phyloP scores from a whole-genome alignment of 2,329 filamentous ascomycete genomes.

The Exophiala xenobiotica region DNA sequence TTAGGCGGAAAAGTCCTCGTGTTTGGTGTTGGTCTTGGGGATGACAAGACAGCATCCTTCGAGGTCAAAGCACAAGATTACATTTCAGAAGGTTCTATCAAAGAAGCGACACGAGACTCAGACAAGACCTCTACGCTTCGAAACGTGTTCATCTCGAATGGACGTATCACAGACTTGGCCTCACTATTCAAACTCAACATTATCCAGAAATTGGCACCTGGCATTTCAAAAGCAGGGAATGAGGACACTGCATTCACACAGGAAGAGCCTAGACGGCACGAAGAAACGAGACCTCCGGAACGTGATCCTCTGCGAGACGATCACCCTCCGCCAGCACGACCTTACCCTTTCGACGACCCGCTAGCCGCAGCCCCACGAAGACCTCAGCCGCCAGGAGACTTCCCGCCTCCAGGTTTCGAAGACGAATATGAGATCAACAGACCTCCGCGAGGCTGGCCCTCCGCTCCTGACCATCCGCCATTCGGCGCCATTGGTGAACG shows the following conservation, averaged over 20 bases:
- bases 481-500: conserved; percentile 70
- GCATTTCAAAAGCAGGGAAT: conserved; percentile 75
- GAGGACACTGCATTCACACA: conserved; percentile 52
- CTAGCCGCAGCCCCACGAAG: conserved; percentile 59
- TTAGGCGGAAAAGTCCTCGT: conserved; percentile 83
- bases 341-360: conserved; percentile 68
- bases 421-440: conserved; percentile 84
- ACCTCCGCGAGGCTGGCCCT: conserved; percentile 54
- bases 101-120: conserved; percentile 43
- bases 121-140: conserved; percentile 39
- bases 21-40: conserved; percentile 72
- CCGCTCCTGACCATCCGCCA: conserved; percentile 35
- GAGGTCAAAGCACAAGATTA: conserved; percentile 75
- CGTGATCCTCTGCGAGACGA: conserved; percentile 54
- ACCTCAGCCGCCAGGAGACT: conserved; percentile 69
- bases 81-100: conserved; percentile 62
- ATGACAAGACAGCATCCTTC: conserved; percentile 76
- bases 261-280: conserved; percentile 40
- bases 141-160: conserved; percentile 70
- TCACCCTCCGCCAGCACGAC: conserved; percentile 61
- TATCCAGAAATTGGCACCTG: conserved; percentile 79
- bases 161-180: conserved; percentile 68
- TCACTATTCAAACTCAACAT: conserved; percentile 72
- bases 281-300: conserved; percentile 43
- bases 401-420: conserved; percentile 86